A percentile compares a stretch with the other conserved stretches of the same genome.
phyloP scores from a whole-genome alignment of 1,139 yeast species.

The Arxiozyma bovina region DNA sequence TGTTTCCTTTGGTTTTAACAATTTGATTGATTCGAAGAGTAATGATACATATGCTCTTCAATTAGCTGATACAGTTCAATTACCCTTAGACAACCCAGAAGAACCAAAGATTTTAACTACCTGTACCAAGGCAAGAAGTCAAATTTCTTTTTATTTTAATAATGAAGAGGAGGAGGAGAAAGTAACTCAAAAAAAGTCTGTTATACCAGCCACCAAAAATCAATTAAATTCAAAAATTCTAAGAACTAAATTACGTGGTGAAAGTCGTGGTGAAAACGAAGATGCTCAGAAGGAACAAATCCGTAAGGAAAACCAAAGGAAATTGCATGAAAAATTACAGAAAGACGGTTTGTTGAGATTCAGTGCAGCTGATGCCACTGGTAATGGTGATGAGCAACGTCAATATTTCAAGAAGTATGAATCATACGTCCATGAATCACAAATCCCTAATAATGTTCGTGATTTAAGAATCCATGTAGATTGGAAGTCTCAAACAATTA shows the following conservation, averaged over 20 bases:
- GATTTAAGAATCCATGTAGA: conserved; percentile 86
- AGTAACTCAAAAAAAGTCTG: conserved; percentile 24
- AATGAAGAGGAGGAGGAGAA: conserved; percentile 49
- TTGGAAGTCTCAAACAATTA: conserved; percentile 76
- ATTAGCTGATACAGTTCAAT: conserved; percentile 74
- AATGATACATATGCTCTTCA: conserved; percentile 56
- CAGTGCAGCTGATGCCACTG: conserved; percentile 65
- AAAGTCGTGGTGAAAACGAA: conserved; percentile 63
- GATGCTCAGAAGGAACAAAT: conserved; percentile 60
- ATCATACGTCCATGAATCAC: conserved; percentile 87
- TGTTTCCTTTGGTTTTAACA: conserved; percentile 68
- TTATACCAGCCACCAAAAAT: conserved; percentile 18
- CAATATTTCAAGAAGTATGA: conserved; percentile 79
- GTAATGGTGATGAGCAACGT: conserved; percentile 56
- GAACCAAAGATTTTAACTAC: conserved; percentile 63
- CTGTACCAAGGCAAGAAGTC: conserved; percentile 63
- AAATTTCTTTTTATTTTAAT: conserved; percentile 77
- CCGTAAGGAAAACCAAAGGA: conserved; percentile 74
- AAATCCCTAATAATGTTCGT: conserved; percentile 73
- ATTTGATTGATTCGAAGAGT: conserved; percentile 44
- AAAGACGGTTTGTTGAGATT: conserved; percentile 76
- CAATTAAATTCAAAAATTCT: conserved; percentile 45
- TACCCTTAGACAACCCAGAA: conserved; percentile 44
- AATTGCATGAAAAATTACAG: conserved; percentile 75
- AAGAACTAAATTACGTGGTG: conserved; percentile 75